A percentile compares a stretch with the other conserved stretches of the same genome.
Evolutionary conservation across 1,284 basidiomycete species (phyloP).

Genomic region (Somion occarium): DNA sequence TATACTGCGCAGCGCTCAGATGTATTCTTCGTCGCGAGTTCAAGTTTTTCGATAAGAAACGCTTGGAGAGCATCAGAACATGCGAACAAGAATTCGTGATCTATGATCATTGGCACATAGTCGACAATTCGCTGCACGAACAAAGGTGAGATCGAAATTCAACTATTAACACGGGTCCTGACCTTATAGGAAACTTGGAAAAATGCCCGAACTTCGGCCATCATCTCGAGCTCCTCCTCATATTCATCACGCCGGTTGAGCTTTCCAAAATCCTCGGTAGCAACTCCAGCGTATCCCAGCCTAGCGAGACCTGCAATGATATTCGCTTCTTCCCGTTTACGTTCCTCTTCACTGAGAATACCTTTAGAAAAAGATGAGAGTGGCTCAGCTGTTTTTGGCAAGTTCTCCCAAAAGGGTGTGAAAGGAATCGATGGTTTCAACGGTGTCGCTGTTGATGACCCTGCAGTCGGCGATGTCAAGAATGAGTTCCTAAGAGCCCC

Average conservation of each 20-base stretch:
- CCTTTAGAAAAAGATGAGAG: not conserved
- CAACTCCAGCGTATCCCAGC: constrained; percentile 29
- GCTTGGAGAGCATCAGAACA: constrained; percentile 31
- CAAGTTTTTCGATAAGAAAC: constrained; percentile 34
- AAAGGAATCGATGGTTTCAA: no score
- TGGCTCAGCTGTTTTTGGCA: no score
- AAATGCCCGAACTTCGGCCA: constrained; percentile 48
- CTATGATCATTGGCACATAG: constrained; percentile 40
- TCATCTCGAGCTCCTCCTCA: constrained; percentile 42
- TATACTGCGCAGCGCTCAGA: constrained; percentile 32
- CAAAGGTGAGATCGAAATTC: not conserved
- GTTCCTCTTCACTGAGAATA: constrained; percentile 4
- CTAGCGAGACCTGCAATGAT: constrained; percentile 29
- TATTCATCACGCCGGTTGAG: constrained; percentile 36
- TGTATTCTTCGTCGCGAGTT: constrained; percentile 31
- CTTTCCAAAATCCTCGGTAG: constrained; percentile 33
- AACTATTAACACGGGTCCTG: constrained; percentile 4
- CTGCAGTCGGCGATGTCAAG: no score
- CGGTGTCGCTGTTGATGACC: no score
- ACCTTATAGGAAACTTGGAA: constrained; percentile 48
- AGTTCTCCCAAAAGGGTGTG: no score
- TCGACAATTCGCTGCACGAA: constrained; percentile 42
- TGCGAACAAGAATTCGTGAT: constrained; percentile 37
- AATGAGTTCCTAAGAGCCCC: no score
- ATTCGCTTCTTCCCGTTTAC: constrained; percentile 12